Percentiles rank a stretch among this genome's conserved stretches.
phyloP scores from a whole-genome alignment of 371 early-diverging fungal genomes.

The Mucor velutinosus region DNA sequence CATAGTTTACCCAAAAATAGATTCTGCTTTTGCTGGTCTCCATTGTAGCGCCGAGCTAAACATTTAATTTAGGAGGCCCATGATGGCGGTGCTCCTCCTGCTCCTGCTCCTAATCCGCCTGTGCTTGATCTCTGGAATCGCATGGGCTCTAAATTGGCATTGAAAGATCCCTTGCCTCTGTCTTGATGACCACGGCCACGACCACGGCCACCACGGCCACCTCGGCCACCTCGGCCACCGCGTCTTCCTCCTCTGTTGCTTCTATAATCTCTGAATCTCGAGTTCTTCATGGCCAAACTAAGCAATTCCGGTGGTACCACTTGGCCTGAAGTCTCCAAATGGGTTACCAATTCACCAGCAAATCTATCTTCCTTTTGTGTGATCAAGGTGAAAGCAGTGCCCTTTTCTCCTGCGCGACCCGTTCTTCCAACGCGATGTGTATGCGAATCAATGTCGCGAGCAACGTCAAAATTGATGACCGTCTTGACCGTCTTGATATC shows the following conservation, averaged over 20 bases:
- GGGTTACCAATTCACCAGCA: slow-evolving; percentile 77
- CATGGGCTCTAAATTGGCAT: slow-evolving; percentile 30
- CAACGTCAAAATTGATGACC: slow-evolving; percentile 78
- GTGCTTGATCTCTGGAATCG: slow-evolving; percentile 38
- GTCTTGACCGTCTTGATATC: slow-evolving; percentile 76
- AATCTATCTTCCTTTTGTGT: slow-evolving; percentile 77
- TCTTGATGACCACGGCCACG: slow-evolving; percentile 43
- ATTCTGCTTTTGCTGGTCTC: neutral
- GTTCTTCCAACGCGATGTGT: slow-evolving; percentile 75
- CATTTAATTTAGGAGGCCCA: slow-evolving; percentile 10
- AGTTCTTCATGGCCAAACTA: slow-evolving; percentile 75
- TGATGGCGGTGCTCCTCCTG: slow-evolving; percentile 12
- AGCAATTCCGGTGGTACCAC: slow-evolving; percentile 65
- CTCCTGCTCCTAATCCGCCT: slow-evolving; percentile 29
- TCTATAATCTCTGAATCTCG: slow-evolving; percentile 60
- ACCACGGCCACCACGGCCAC: slow-evolving; percentile 35
- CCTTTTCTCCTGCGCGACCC: slow-evolving; percentile 76
- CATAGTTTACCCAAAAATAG: no score
- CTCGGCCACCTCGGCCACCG: slow-evolving; percentile 35
- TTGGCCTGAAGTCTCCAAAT: slow-evolving; percentile 71
- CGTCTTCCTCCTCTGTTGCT: slow-evolving; percentile 45
- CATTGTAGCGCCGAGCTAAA: neutral
- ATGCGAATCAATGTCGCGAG: slow-evolving; percentile 80
- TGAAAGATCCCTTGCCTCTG: slow-evolving; percentile 14
- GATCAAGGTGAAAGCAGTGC: slow-evolving; percentile 72